A percentile compares a stretch with the other conserved stretches of the same genome.
These are phyloP conservation scores for Trichocomaceae sp. DNA, from an alignment of 2,329 filamentous ascomycete genomes.

Conservation along the genomic window DNA sequence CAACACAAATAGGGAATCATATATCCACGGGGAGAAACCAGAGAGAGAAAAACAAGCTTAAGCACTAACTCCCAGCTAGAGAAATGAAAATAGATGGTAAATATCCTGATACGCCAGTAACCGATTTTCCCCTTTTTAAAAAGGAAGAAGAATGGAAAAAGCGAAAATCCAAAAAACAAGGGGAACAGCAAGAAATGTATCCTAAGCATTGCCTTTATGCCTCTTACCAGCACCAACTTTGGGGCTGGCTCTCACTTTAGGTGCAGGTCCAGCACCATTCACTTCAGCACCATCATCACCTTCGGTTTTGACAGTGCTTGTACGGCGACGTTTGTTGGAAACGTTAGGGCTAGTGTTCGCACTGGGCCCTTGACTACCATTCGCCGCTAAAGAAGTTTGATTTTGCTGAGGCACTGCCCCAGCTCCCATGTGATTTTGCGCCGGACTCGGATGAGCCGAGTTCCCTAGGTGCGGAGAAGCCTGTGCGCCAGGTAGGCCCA, in stretches of 20 bases:
- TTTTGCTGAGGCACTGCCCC: constrained; percentile 53
- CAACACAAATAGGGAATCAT: constrained; percentile 7
- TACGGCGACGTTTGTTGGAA: constrained; percentile 52
- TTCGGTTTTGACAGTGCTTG: constrained; percentile 56
- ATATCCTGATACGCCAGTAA: constrained; percentile 14
- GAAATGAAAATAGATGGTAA: constrained; percentile 10
- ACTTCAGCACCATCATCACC: constrained; percentile 48
- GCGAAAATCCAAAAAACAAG: too few species aligned
- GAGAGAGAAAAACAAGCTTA: constrained; percentile 14
- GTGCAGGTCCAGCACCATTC: constrained; percentile 38
- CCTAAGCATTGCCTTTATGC: constrained; percentile 39
- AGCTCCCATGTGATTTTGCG: constrained; percentile 41
- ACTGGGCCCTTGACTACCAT: constrained; percentile 45
- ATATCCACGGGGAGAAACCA: constrained; percentile 4
- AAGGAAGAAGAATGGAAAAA: constrained; percentile 12
- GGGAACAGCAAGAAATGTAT: background rate
- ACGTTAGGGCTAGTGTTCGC: constrained; percentile 59
- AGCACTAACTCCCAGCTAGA: constrained; percentile 10
- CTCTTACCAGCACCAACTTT: constrained; percentile 39
- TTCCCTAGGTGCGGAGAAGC: constrained; percentile 49
- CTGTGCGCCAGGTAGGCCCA: constrained; percentile 42
- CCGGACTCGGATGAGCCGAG: constrained; percentile 43
- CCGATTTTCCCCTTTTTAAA: constrained; percentile 12
- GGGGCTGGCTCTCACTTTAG: constrained; percentile 44
- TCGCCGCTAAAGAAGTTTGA: constrained; percentile 50